Evolutionary conservation across 2,329 filamentous ascomycete genomes (phyloP).

Genomic region (Beauveria medogensis): DNA sequence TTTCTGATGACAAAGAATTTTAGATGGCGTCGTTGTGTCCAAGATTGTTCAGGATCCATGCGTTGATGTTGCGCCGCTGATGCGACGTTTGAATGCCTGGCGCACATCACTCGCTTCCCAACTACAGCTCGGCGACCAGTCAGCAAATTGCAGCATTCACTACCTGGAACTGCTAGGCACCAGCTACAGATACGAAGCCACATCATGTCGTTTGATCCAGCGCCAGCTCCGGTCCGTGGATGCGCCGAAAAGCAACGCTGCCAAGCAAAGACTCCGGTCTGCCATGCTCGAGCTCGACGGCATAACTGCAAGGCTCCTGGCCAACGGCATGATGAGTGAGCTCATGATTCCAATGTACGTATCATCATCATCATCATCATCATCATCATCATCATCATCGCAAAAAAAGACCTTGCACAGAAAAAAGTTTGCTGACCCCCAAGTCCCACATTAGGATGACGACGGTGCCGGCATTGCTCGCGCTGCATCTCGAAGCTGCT

Average conservation of each 20-base stretch:
- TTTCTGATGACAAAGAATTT: neutral
- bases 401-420: too few relatives aligned
- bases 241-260: neutral
- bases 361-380: too few relatives aligned
- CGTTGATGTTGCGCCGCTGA: neutral
- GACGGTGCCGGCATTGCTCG: neutral
- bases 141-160: neutral
- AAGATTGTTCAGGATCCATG: neutral
- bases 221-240: neutral
- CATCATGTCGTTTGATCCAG: neutral
- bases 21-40: neutral
- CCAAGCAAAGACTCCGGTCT: neutral
- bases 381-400: too few relatives aligned
- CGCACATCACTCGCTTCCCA: neutral
- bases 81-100: neutral
- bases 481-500: conserved; percentile 1
- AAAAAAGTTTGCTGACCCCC: neutral
- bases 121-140: neutral
- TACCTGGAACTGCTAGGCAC: neutral
- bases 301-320: neutral
- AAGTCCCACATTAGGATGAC: neutral
- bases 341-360: neutral
- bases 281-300: conserved; percentile 7
- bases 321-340: neutral
- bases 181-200: conserved; percentile 7